These are phyloP conservation scores for Myrica gale DNA, from an alignment of 306 rosid species.

Conservation along the genomic window DNA sequence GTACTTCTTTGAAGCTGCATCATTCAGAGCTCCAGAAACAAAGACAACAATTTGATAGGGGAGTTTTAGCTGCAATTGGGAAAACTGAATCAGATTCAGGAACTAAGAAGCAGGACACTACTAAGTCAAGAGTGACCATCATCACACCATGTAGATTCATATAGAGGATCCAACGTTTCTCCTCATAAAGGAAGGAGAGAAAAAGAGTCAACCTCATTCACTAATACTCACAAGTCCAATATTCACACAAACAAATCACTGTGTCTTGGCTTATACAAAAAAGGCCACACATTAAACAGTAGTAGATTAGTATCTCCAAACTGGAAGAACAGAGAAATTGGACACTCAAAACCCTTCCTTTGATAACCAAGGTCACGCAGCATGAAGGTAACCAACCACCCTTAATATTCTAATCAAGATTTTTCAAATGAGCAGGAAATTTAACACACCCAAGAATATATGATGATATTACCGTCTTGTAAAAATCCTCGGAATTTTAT, in stretches of 20 bases:
- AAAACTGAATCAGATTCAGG: not conserved
- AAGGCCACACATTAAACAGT: not conserved
- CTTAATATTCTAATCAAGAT: not conserved
- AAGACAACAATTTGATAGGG: slow-evolving; percentile 86
- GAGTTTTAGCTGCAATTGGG: slow-evolving; percentile 56
- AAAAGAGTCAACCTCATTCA: not conserved
- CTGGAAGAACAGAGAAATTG: not conserved
- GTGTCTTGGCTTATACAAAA: not conserved
- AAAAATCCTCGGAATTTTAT: slow-evolving; percentile 85
- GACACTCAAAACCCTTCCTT: not conserved
- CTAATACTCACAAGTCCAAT: not conserved
- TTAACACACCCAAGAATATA: slow-evolving; percentile 13
- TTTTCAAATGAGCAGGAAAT: not conserved
- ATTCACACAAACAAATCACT: not conserved
- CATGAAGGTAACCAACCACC: not conserved
- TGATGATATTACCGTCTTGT: slow-evolving; percentile 48
- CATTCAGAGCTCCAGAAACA: slow-evolving; percentile 97
- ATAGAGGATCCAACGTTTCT: not conserved
- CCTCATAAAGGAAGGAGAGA: not conserved
- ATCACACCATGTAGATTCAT: not conserved
- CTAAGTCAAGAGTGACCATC: not conserved
- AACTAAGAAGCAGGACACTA: not conserved
- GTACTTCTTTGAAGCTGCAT: slow-evolving; percentile 95
- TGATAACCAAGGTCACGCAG: not conserved
- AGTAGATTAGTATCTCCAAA: not conserved